Percentiles rank a stretch among this genome's conserved stretches.
Conservation (phyloP, 495 filamentous ascomycete species). For the Neurospora cerealis region DNA sequence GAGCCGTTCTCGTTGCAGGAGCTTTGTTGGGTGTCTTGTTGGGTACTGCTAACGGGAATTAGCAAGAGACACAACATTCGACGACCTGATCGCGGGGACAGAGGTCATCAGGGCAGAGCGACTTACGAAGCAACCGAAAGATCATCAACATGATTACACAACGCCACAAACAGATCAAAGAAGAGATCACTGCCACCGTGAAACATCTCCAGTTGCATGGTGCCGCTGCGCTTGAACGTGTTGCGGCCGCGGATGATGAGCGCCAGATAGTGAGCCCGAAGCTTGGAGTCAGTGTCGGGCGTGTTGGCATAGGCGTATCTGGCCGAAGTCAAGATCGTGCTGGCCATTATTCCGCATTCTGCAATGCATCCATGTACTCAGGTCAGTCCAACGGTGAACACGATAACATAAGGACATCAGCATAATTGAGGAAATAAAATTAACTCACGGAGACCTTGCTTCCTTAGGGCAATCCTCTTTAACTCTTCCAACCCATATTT, state of each 20-base stretch:
- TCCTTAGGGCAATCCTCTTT: constrained; percentile 71
- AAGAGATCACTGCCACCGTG: constrained; percentile 69
- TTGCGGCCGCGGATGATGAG: constrained; percentile 75
- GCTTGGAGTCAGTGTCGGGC: constrained; percentile 76
- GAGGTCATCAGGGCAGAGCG: constrained; percentile 3
- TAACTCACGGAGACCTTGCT: constrained; percentile 62
- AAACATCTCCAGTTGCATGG: constrained; percentile 96
- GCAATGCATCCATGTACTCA: not conserved
- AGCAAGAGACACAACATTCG: not conserved
- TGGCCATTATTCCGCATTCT: constrained; percentile 71
- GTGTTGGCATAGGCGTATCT: constrained; percentile 85
- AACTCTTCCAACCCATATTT: constrained; percentile 73
- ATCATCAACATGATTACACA: constrained; percentile 80
- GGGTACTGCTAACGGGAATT: not conserved
- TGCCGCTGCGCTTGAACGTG: constrained; percentile 88
- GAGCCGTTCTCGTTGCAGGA: not conserved
- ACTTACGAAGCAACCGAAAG: constrained; percentile 38
- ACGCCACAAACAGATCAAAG: constrained; percentile 87
- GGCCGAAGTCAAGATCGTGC: constrained; percentile 73
- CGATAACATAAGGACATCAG: not conserved
- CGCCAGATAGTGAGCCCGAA: constrained; percentile 84
- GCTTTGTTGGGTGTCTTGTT: not conserved
- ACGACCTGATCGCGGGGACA: not conserved
- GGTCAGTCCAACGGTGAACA: not conserved
- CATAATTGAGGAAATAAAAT: too few species aligned